Base-by-base conservation (phyloP, 2,329 filamentous ascomycete species). In the Penicillium thymicola region DNA sequence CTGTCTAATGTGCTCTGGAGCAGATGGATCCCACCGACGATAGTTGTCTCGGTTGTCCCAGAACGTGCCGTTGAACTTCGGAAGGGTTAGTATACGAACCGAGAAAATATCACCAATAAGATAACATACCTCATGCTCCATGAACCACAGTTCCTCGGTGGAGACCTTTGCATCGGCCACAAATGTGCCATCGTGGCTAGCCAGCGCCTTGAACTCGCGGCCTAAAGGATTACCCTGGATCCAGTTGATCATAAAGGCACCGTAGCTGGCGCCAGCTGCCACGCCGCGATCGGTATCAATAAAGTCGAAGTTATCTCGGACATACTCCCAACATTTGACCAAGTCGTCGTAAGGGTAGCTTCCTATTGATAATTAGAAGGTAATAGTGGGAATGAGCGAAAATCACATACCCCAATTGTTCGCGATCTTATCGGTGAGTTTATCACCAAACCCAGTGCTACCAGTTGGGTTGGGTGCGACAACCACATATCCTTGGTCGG, bases 181-280 rank as follows among this genome's bases (percentile, higher is more conserved):
- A 73, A 92, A 94, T 52, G 92, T 88, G 46, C 92, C 92, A 65
- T 96, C 91, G 70, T 96, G 92, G 66, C 87, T 92, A 28, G 96
- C 91, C 4, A 97, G 81, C 0, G 91, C 91, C 73, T 90, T 90
- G 82, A 97, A 95, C 64, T 88, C 85, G 28, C 90, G 85, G 21
- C 91, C 92, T 0, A 97, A 82, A 1, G 85, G 82, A 60, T 94
- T 89, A 8, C 92, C 92, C 74, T 96, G 91, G 65, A 96, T 91
- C 92, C 92, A 96, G 71, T 96, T 82, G 67, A 75, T 71, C 70
- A 82, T 81, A 67, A 76, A 78, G 0, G 73, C 75, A 48, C 75
- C 76, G 57, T 71, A 78, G 47, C 69, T 73, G 45, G 74, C 75
- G 16, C 76, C 75, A 4, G 73, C 73, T 48, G 73, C 75, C 45